Percentiles rank a stretch among this genome's conserved stretches.
Evolutionary conservation across 306 rosid species (phyloP).

Genomic region (Dryas drummondii): DNA sequence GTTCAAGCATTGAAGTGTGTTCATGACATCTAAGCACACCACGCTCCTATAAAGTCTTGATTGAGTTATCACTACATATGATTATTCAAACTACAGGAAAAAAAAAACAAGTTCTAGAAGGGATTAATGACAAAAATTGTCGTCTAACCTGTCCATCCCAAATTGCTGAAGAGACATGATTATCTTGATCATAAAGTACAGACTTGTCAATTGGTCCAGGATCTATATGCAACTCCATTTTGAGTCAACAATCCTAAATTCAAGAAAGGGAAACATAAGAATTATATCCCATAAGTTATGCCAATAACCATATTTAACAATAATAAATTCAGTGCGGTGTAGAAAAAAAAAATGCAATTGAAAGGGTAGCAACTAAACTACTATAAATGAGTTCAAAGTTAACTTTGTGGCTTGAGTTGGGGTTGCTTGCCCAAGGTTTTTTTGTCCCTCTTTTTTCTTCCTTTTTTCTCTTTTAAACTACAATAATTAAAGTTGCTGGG

Average conservation of each 20-base stretch:
- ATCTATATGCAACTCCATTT: conserved; percentile 60
- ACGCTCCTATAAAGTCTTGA: conserved; percentile 55
- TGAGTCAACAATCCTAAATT: conserved; percentile 28
- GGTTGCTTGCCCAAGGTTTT: not conserved
- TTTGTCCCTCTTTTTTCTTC: not conserved
- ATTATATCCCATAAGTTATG: conserved; percentile 8
- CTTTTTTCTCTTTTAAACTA: not conserved
- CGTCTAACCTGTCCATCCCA: conserved; percentile 87
- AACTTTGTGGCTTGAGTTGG: not conserved
- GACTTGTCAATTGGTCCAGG: conserved; percentile 77
- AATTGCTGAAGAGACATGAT: conserved; percentile 85
- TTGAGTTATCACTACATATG: not conserved
- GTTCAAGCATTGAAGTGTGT: conserved; percentile 90
- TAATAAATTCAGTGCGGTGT: not conserved
- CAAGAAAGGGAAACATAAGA: conserved; percentile 8
- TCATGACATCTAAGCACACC: conserved; percentile 94
- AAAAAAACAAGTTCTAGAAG: not conserved
- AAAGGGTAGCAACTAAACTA: not conserved
- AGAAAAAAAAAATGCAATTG: not conserved
- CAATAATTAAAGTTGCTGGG: not conserved
- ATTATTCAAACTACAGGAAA: not conserved
- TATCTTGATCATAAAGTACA: conserved; percentile 89
- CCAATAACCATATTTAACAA: conserved; percentile 11
- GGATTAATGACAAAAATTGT: conserved; percentile 13
- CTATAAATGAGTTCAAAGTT: not conserved